Evolutionary conservation across 768 basidiomycete species (phyloP), one percentile per base, ranked within the genome.

Genomic region (Calocybe cyanea): DNA sequence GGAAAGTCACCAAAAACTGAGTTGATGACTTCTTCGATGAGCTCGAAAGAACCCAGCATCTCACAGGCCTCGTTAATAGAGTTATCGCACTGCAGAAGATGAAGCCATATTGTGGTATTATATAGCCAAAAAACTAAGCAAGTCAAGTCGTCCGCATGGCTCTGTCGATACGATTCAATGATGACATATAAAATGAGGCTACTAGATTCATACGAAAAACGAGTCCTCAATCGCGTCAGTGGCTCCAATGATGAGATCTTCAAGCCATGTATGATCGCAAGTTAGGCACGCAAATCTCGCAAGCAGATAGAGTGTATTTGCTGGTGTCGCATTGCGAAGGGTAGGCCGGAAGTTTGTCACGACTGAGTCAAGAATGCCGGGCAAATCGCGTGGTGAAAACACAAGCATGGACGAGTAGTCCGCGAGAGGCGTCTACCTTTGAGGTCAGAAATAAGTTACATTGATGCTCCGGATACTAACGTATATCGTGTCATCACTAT

Each of bases 71-170:
- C 80, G 47, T 78, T 82, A 54, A 92, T 82, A 14, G 85, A 78
- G 44, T 79, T 77, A 62, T 92, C 90, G 58, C 88, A 92, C 46
- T 86, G 81, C 68, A 99, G 75, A 38, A 98, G 79, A 67, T 98
- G 92, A 13, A 98, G 75, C 77, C 95, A 87, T 21, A 92, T 65
- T 8, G 89, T 91, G 15, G 82, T 77, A 63, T 99, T 99, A 66
- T 92, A 90, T 37, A 95, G 67, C 94, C 96, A 99, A 64, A 97
- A 98, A 25, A 93, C 77, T 19, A 95, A 74, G 58, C 81, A 83
- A 4, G 89, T 82, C 23, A 96, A 65, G 60, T 97, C 90, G 54
- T 96, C 92, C 17, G 87, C 76, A 51, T 80, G 82, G 57, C 69
- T 82, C 94, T 97, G 58, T 38, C 38, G 34, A 19, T 39, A 25